A percentile compares a stretch with the other conserved stretches of the same genome.
Evolutionary conservation across 1,284 basidiomycete species (phyloP).

Genomic region (Sanghuangporus sanghuang): DNA sequence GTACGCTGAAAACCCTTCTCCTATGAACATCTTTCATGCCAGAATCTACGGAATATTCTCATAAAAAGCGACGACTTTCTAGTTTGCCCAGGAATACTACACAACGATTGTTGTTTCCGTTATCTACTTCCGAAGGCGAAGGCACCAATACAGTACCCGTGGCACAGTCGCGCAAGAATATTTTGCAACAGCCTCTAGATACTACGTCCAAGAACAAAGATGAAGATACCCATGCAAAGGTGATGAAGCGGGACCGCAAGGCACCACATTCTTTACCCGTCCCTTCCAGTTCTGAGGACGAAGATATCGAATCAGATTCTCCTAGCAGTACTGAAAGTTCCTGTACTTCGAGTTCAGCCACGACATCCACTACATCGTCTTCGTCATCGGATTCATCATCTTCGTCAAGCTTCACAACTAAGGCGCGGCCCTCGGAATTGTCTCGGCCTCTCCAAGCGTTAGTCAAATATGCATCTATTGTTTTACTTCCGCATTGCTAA

Average conservation of each 20-base stretch:
- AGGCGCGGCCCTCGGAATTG: neutral
- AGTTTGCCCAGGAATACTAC: neutral
- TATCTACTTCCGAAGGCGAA: too few species aligned
- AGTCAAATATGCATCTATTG: constrained; percentile 20
- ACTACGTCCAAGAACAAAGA: too few species aligned
- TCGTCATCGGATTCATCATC: constrained; percentile 19
- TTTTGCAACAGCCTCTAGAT: too few species aligned
- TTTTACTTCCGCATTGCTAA: constrained; percentile 9
- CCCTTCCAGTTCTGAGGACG: neutral
- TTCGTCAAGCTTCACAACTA: neutral
- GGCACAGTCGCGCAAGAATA: too few species aligned
- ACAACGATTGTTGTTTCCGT: neutral
- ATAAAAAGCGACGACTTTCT: constrained; percentile 4
- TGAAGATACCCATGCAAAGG: too few species aligned
- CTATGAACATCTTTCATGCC: neutral
- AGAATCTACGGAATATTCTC: neutral
- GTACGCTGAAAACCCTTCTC: neutral
- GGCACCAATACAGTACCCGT: too few species aligned
- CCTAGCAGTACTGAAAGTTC: neutral
- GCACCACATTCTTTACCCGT: neutral
- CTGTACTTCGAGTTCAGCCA: constrained; percentile 22
- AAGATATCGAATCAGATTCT: constrained; percentile 12
- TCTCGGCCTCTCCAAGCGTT: neutral
- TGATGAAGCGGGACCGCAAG: neutral
- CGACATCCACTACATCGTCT: neutral